Conservation (phyloP, 2,329 filamentous ascomycete species). For the Elsinoe ampelina region DNA sequence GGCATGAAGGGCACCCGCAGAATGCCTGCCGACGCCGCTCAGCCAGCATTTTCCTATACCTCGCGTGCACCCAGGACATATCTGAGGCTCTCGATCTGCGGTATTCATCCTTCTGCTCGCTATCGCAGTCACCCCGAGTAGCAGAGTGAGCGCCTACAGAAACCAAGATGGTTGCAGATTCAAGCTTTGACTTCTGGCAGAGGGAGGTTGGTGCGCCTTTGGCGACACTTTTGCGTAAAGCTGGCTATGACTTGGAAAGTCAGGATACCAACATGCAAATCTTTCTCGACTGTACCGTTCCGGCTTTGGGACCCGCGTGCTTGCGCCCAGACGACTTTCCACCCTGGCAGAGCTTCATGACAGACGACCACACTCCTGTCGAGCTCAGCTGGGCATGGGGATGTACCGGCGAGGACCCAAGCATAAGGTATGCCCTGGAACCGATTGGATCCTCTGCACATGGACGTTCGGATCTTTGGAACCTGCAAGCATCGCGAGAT, state of each 20-base stretch:
- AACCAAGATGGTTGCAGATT: neutral
- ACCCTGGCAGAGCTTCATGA: neutral
- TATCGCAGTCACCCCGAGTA: neutral
- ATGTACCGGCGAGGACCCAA: neutral
- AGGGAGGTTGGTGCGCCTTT: neutral
- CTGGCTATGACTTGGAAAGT: neutral
- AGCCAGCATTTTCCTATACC: neutral
- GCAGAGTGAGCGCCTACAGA: neutral
- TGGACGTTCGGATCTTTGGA: neutral
- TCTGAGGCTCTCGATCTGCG: neutral
- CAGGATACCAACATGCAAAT: neutral
- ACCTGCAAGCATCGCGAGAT: neutral
- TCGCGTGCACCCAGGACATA: neutral
- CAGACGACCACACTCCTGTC: neutral
- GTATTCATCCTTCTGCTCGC: neutral
- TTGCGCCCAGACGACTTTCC: neutral
- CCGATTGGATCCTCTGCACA: neutral
- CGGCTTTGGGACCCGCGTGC: neutral
- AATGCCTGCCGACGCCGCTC: neutral
- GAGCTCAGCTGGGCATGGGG: neutral
- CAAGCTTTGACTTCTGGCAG: neutral
- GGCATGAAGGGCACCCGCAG: neutral
- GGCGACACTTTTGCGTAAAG: neutral
- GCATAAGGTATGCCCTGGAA: neutral
- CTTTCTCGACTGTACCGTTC: neutral